Evolutionary conservation across 2,329 filamentous ascomycete genomes (phyloP).

Genomic region (Pseudomassariella vexata): DNA sequence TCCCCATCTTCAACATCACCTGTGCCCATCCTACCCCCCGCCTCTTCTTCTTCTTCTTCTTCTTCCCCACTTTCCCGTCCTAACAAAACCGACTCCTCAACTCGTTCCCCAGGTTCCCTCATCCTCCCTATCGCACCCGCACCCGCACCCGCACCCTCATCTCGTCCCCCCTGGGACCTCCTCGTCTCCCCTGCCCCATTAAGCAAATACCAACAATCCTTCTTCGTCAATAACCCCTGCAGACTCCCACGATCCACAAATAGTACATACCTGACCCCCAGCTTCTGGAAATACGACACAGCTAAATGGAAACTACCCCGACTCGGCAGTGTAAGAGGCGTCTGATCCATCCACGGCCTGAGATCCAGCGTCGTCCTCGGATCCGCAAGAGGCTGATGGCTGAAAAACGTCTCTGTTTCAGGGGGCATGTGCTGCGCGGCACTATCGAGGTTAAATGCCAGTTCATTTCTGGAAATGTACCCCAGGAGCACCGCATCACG

Average conservation of each 20-base stretch:
- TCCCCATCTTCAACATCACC: background rate
- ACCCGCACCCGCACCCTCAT: background rate
- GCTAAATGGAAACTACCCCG: constrained; percentile 76
- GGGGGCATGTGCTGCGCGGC: constrained; percentile 57
- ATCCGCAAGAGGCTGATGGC: constrained; percentile 75
- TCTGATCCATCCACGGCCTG: constrained; percentile 98
- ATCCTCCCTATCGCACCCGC: no score
- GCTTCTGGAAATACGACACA: constrained; percentile 87
- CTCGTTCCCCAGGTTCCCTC: constrained; percentile 1
- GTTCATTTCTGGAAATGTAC: constrained; percentile 89
- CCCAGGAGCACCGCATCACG: constrained; percentile 76
- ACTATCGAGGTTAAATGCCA: constrained; percentile 71
- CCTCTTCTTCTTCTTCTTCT: background rate
- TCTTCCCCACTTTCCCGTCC: constrained; percentile 6
- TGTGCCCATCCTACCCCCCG: background rate
- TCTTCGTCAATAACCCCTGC: constrained; percentile 87
- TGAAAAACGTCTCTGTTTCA: constrained; percentile 77
- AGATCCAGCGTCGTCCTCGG: constrained; percentile 76
- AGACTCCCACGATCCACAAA: constrained; percentile 78
- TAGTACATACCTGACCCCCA: constrained; percentile 84
- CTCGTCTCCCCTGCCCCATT: constrained; percentile 50
- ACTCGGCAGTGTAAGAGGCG: constrained; percentile 81
- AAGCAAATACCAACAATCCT: constrained; percentile 92
- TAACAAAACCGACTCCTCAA: constrained; percentile 15
- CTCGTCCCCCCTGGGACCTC: constrained; percentile 9